These are phyloP conservation scores for Cornus suecica DNA, from an alignment of 148 eudicot species.

Conservation along the genomic window DNA sequence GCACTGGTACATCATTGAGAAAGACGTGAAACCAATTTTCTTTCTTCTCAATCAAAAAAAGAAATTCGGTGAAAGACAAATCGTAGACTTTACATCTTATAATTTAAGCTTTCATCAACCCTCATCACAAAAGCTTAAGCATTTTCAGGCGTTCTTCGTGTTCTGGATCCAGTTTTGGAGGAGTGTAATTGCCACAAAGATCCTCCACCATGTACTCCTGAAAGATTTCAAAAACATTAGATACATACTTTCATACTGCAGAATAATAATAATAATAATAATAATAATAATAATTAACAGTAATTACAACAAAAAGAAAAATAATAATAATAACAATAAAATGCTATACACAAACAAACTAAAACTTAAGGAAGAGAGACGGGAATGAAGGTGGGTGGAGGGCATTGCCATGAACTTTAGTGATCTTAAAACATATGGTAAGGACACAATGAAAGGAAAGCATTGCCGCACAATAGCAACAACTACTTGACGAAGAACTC, in stretches of 20 bases:
- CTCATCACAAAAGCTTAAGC: constrained; percentile 62
- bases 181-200: constrained; percentile 63
- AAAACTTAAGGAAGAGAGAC: too few species aligned
- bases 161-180: constrained; percentile 64
- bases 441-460: too few species aligned
- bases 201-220: constrained; percentile 89
- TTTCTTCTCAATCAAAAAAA: not conserved
- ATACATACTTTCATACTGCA: not conserved
- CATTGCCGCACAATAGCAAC: too few species aligned
- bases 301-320: too few species aligned
- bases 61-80: not conserved
- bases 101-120: not conserved
- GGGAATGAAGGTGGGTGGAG: too few species aligned
- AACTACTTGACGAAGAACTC: too few species aligned
- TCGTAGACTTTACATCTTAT: not conserved
- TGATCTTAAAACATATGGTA: too few species aligned
- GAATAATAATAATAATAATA: too few species aligned
- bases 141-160: constrained; percentile 69
- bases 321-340: too few species aligned
- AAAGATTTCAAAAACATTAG: not conserved
- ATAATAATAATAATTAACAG: too few species aligned
- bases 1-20: not conserved
- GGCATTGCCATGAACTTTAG: too few species aligned
- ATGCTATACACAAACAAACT: too few species aligned
- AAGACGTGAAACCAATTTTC: not conserved